A percentile compares a stretch with the other conserved stretches of the same genome.
These are phyloP conservation scores for Williopsis jadinii DNA, from an alignment of 1,139 yeast genomes.

Conservation along the genomic window DNA sequence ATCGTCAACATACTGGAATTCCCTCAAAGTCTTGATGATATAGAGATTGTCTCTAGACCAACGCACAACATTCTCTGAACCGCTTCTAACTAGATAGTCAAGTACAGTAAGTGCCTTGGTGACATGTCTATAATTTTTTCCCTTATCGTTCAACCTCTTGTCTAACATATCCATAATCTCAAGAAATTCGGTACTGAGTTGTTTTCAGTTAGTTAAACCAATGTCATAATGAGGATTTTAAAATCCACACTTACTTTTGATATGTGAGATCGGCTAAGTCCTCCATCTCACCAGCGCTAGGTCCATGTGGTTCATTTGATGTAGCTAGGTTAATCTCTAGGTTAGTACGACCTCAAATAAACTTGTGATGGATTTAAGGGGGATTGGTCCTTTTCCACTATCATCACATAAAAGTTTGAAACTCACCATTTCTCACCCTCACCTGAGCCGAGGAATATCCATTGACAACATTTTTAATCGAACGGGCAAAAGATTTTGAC, in stretches of 20 bases:
- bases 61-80: conserved; percentile 84
- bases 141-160: conserved; percentile 89
- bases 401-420: too few species aligned
- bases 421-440: conserved; percentile 62
- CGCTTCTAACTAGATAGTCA: conserved; percentile 81
- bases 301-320: conserved; percentile 83
- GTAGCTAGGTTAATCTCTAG: conserved; percentile 46
- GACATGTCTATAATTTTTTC: conserved; percentile 97
- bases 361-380: not conserved
- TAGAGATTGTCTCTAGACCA: conserved; percentile 94
- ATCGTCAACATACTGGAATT: conserved; percentile 82
- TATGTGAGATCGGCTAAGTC: conserved; percentile 74
- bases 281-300: conserved; percentile 76
- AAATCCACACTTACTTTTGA: conserved; percentile 29
- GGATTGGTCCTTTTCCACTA: not conserved
- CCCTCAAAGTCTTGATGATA: conserved; percentile 84
- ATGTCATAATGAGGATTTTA: conserved; percentile 11
- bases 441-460: conserved; percentile 88
- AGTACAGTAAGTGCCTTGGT: conserved; percentile 84
- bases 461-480: conserved; percentile 86
- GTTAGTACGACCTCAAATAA: too few species aligned
- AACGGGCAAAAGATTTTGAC: conserved; percentile 78
- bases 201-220: not conserved
- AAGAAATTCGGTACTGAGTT: conserved; percentile 56
- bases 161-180: conserved; percentile 96